Percentiles rank a stretch among this genome's conserved stretches.
phyloP scores from a whole-genome alignment of 164 flowering plant species.

The Umbellularia californica region DNA sequence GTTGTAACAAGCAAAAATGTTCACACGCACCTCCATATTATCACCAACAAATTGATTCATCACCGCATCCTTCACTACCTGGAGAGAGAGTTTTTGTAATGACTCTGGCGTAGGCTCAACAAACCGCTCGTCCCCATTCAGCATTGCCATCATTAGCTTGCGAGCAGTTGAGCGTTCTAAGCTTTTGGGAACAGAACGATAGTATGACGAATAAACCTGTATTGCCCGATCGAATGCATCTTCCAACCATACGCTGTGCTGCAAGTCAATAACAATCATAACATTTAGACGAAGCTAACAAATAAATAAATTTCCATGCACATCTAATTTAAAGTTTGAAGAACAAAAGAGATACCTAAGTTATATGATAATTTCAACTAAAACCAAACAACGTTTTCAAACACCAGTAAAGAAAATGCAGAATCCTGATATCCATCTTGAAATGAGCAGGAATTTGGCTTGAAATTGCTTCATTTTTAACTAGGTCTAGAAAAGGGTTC shows the following conservation, averaged over 20 bases:
- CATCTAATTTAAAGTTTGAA: background rate
- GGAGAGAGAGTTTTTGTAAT: slow-evolving; percentile 61
- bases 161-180: slow-evolving; percentile 97
- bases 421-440: too few species aligned
- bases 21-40: slow-evolving; percentile 84
- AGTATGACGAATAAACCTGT: slow-evolving; percentile 86
- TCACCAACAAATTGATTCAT: slow-evolving; percentile 85
- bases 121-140: slow-evolving; percentile 97
- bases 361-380: background rate
- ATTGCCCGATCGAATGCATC: slow-evolving; percentile 98
- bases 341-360: background rate
- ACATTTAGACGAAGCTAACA: slow-evolving; percentile 6
- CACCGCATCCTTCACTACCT: slow-evolving; percentile 82
- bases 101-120: slow-evolving; percentile 95
- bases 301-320: background rate
- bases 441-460: too few species aligned
- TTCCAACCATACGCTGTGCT: slow-evolving; percentile 99
- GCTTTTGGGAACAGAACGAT: slow-evolving; percentile 96
- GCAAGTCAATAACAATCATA: slow-evolving; percentile 34
- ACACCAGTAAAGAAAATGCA: too few species aligned
- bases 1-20: slow-evolving; percentile 4
- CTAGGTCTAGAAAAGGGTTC: too few species aligned
- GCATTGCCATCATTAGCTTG: slow-evolving; percentile 92
- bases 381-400: background rate
- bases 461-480: too few species aligned